These are phyloP conservation scores for Microcyclosporella mali DNA, from an alignment of 2,329 filamentous ascomycete species.

Conservation along the genomic window DNA sequence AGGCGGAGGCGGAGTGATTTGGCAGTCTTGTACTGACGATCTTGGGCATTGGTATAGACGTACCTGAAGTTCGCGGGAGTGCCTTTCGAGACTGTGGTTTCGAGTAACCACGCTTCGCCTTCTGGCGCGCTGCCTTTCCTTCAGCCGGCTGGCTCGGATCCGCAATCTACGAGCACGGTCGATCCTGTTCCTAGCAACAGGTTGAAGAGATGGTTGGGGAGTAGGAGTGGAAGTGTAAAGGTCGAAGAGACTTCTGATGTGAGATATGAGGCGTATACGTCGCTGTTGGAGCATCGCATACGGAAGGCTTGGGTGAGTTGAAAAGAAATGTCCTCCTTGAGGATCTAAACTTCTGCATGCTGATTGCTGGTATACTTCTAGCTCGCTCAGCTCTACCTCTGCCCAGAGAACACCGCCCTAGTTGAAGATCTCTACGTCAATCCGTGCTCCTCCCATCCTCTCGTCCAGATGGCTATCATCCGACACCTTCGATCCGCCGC, in stretches of 20 bases:
- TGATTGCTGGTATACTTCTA: conserved; percentile 11
- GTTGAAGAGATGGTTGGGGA: conserved; percentile 61
- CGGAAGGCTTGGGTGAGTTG: conserved; percentile 73
- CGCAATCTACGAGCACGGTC: conserved; percentile 31
- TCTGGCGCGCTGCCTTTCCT: conserved; percentile 85
- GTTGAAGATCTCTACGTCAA: conserved; percentile 66
- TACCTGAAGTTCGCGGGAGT: conserved; percentile 73
- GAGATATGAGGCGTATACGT: conserved; percentile 67
- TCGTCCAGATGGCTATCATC: conserved; percentile 59
- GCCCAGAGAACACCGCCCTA: conserved; percentile 60
- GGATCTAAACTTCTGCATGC: neutral
- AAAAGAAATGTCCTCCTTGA: neutral
- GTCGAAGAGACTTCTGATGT: conserved; percentile 46
- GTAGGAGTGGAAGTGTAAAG: too few relatives aligned
- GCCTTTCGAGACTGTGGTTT: conserved; percentile 60
- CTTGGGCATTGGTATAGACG: too few relatives aligned
- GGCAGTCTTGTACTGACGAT: too few relatives aligned
- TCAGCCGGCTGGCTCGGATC: conserved; percentile 45
- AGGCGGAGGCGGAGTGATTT: conserved; percentile 5
- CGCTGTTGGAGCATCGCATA: conserved; percentile 69
- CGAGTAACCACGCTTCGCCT: conserved; percentile 90
- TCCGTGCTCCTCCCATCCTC: conserved; percentile 51
- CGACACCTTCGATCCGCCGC: conserved; percentile 68
- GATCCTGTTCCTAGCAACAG: conserved; percentile 55
- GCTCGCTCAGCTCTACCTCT: conserved; percentile 78